phyloP scores from a whole-genome alignment of 139 green algal species.

The Axilococcus clingmanii region DNA sequence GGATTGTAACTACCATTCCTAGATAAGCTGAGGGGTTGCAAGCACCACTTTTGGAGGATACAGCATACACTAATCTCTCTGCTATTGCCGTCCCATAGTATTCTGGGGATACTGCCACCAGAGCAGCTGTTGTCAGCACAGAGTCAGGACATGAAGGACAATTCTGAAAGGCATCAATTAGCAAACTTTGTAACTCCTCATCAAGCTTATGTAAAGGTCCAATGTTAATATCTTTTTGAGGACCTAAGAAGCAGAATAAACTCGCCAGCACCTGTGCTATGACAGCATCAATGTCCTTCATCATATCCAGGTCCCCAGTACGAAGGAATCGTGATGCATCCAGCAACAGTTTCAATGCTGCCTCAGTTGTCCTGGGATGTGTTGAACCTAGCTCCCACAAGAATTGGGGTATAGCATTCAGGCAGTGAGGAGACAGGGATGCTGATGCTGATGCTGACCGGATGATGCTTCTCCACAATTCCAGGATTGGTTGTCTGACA shows the following conservation, averaged over 20 bases:
- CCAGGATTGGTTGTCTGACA: too few relatives aligned
- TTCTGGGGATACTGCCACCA: too few relatives aligned
- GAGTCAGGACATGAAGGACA: constrained; percentile 5
- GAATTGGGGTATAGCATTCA: constrained; percentile 21
- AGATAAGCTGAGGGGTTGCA: too few relatives aligned
- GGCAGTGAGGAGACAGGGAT: too few relatives aligned
- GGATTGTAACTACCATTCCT: too few relatives aligned
- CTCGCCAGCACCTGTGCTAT: constrained; percentile 4
- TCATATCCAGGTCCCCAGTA: neutral
- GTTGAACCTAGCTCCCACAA: constrained; percentile 22
- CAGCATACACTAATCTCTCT: too few relatives aligned
- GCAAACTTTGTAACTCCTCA: constrained; percentile 4
- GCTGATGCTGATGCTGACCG: too few relatives aligned
- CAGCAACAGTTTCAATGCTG: constrained; percentile 20
- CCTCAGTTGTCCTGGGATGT: neutral
- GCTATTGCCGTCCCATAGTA: too few relatives aligned
- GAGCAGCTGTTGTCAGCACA: constrained; percentile 8
- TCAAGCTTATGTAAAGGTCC: neutral
- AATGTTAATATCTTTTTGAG: constrained; percentile 12
- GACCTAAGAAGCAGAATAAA: constrained; percentile 24
- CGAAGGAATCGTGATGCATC: constrained; percentile 7
- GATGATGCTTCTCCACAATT: too few relatives aligned
- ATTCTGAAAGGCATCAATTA: constrained; percentile 19
- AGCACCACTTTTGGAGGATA: too few relatives aligned
- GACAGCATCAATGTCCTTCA: too few relatives aligned